A percentile compares a stretch with the other conserved stretches of the same genome.
Evolutionary conservation across 2,329 filamentous ascomycete species (phyloP).

Genomic region (Falciphora oryzae): DNA sequence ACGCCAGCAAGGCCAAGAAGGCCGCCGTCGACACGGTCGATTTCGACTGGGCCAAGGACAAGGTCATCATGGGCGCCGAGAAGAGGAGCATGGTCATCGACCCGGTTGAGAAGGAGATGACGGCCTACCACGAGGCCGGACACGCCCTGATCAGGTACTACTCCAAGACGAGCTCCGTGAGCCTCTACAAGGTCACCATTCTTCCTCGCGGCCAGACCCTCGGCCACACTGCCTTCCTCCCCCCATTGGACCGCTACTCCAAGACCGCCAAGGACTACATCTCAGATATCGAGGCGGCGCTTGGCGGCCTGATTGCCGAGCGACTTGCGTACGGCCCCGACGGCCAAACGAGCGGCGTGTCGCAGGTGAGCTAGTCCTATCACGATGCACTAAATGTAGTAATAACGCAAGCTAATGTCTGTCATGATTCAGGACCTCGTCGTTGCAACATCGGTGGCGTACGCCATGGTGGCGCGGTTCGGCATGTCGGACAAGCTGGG

Average conservation of each 20-base stretch:
- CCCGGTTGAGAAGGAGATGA: slow-evolving; percentile 90
- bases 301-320: slow-evolving; percentile 73
- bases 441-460: slow-evolving; percentile 74
- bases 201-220: slow-evolving; percentile 83
- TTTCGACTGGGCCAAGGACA: slow-evolving; percentile 97
- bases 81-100: slow-evolving; percentile 83
- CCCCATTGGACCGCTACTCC: slow-evolving; percentile 89
- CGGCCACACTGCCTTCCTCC: slow-evolving; percentile 81
- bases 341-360: slow-evolving; percentile 84
- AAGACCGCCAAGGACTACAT: slow-evolving; percentile 80
- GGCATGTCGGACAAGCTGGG: slow-evolving; percentile 88
- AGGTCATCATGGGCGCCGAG: slow-evolving; percentile 95
- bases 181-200: slow-evolving; percentile 95
- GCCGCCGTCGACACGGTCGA: slow-evolving; percentile 69
- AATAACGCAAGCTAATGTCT: slow-evolving; percentile 2
- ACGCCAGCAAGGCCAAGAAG: slow-evolving; percentile 83
- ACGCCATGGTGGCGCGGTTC: slow-evolving; percentile 79
- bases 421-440: slow-evolving; percentile 63
- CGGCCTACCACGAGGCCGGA: slow-evolving; percentile 96
- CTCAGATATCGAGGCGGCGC: slow-evolving; percentile 60
- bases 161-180: slow-evolving; percentile 62
- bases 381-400: background rate
- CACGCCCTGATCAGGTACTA: slow-evolving; percentile 89
- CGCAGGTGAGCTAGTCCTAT: slow-evolving; percentile 50
- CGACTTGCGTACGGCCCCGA: slow-evolving; percentile 90